Conservation (phyloP, 75 land plant genomes). For the Pinus albicaulis region DNA sequence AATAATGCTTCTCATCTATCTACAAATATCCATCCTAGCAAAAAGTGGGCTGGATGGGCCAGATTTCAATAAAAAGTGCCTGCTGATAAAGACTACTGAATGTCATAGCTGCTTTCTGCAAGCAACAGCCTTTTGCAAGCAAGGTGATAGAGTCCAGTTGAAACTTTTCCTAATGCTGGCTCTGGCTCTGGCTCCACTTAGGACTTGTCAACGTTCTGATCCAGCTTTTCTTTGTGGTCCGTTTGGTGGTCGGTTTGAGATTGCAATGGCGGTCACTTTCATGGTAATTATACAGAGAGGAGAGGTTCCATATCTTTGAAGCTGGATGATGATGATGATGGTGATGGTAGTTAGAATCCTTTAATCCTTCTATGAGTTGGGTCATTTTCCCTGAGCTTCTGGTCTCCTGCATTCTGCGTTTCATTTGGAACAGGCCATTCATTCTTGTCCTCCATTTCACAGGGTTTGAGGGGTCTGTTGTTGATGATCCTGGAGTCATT, state of each 20-base stretch:
- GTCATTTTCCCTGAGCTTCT: too few species aligned
- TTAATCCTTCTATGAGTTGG: not conserved
- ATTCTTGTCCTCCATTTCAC: conserved; percentile 8
- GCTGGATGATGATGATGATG: not conserved
- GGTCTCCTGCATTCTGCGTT: not conserved
- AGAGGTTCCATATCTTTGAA: not conserved
- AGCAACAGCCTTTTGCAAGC: not conserved
- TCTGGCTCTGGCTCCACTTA: conserved; percentile 4
- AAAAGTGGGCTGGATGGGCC: too few species aligned
- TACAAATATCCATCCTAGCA: not conserved
- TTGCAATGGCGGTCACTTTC: not conserved
- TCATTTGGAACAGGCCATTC: not conserved
- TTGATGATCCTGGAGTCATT: not conserved
- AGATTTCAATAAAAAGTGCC: not conserved
- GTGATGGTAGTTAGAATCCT: not conserved
- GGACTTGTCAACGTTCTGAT: conserved; percentile 6
- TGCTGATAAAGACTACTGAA: not conserved
- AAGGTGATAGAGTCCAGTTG: not conserved
- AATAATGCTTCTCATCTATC: not conserved
- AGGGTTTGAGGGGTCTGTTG: not conserved
- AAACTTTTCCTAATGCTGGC: conserved; percentile 1
- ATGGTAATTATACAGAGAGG: not conserved
- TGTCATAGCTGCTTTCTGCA: not conserved
- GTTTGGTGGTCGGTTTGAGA: not conserved
- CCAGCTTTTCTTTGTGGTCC: not conserved